A percentile compares a stretch with the other conserved stretches of the same genome.
These are phyloP conservation scores for Talaromyces islandicus DNA, from an alignment of 2,329 filamentous ascomycete genomes.

Conservation along the genomic window DNA sequence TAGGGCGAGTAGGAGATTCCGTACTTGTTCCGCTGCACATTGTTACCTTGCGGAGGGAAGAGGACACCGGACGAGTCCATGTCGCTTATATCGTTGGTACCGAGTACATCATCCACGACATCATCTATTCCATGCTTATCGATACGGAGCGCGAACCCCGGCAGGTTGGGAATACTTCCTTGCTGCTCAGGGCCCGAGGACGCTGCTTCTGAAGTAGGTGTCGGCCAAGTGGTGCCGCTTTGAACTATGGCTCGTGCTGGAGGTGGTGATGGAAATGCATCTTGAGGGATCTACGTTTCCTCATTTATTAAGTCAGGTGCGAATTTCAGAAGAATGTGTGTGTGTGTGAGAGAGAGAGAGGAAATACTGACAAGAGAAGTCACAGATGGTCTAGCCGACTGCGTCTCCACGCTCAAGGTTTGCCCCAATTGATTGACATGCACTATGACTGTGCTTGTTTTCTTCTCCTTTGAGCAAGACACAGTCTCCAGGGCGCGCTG, in stretches of 20 bases:
- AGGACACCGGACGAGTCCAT: not conserved
- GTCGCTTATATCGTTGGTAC: not conserved
- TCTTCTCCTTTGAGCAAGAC: slow-evolving; percentile 1
- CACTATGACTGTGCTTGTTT: slow-evolving; percentile 9
- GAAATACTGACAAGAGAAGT: not conserved
- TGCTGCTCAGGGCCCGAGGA: not conserved
- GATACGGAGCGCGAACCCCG: not conserved
- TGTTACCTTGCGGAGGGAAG: not conserved
- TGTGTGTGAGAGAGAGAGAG: not conserved
- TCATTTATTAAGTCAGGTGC: not conserved
- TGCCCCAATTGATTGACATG: slow-evolving; percentile 7
- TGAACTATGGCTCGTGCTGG: not conserved
- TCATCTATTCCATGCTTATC: not conserved
- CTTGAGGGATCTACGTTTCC: not conserved
- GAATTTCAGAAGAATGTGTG: not conserved
- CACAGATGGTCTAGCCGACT: not conserved
- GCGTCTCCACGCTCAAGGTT: slow-evolving; percentile 4
- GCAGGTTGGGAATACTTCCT: not conserved
- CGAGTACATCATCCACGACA: not conserved
- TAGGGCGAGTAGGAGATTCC: slow-evolving; percentile 58
- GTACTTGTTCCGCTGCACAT: slow-evolving; percentile 16
- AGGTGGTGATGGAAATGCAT: not conserved
- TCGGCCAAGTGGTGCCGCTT: not conserved
- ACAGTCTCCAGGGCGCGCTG: not conserved
- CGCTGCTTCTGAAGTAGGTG: not conserved